Conservation (phyloP, 2,329 filamentous ascomycete species). For the Aschersonia sp. region DNA sequence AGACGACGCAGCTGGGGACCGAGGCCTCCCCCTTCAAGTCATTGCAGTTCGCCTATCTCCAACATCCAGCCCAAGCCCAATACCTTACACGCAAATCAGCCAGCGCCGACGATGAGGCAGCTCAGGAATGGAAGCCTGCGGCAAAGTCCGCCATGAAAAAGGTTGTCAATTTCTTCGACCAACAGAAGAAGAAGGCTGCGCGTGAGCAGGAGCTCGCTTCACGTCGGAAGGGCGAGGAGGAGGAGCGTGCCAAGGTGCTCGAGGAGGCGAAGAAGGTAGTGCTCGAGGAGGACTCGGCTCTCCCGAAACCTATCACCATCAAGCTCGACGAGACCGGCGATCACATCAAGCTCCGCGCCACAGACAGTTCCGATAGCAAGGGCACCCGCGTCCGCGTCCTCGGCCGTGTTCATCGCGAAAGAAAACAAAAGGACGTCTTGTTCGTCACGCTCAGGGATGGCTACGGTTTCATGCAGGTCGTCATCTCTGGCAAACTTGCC, state of each 20-base stretch:
- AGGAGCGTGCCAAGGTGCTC: slow-evolving; percentile 22
- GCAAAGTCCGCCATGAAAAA: slow-evolving; percentile 10
- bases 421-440: slow-evolving; percentile 69
- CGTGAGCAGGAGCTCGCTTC: slow-evolving; percentile 8
- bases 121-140: slow-evolving; percentile 17
- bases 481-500: slow-evolving; percentile 59
- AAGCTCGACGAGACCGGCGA: slow-evolving; percentile 24
- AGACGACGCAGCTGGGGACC: slow-evolving; percentile 50
- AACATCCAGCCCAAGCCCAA: slow-evolving; percentile 14
- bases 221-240: slow-evolving; percentile 8
- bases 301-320: slow-evolving; percentile 67
- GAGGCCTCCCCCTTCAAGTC: slow-evolving; percentile 69
- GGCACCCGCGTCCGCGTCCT: slow-evolving; percentile 67
- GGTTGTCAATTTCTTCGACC: slow-evolving; percentile 8
- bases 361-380: slow-evolving; percentile 30
- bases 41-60: slow-evolving; percentile 60
- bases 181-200: slow-evolving; percentile 10
- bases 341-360: slow-evolving; percentile 16
- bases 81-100: slow-evolving; percentile 34
- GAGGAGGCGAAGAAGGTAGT: slow-evolving; percentile 68
- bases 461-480: slow-evolving; percentile 28
- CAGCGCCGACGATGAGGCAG: slow-evolving; percentile 24
- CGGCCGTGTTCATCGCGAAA: slow-evolving; percentile 68
- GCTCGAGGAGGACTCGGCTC: slow-evolving; percentile 50
- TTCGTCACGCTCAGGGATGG: slow-evolving; percentile 82